These are phyloP conservation scores for Umbelopsis sp. DNA, from an alignment of 192 early-diverging fungal genomes.

Conservation along the genomic window DNA sequence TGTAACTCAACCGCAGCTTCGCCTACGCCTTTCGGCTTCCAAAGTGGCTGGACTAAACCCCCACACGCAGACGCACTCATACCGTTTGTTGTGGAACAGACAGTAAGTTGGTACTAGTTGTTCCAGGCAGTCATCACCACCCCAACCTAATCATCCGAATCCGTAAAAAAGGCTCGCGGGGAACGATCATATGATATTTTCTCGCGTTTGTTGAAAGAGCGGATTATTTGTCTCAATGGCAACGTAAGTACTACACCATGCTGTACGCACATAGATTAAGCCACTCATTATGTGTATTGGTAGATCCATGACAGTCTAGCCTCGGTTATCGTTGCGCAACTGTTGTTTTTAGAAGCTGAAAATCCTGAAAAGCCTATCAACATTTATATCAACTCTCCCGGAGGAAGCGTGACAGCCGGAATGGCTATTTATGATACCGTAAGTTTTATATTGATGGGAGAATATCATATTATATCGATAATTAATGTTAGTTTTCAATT, in stretches of 20 bases:
- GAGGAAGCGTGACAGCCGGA: constrained; percentile 93
- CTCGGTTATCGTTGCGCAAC: constrained; percentile 90
- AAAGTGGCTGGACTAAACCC: constrained; percentile 28
- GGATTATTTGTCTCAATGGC: constrained; percentile 96
- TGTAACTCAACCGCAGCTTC: background rate
- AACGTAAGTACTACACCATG: constrained; percentile 47
- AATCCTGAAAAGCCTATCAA: constrained; percentile 92
- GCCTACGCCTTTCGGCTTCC: constrained; percentile 6
- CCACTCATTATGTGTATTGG: background rate
- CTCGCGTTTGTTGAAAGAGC: constrained; percentile 93
- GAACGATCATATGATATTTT: constrained; percentile 98
- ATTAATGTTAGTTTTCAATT: background rate
- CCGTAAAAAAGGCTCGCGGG: constrained; percentile 61
- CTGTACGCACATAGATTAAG: background rate
- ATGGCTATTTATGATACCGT: constrained; percentile 93
- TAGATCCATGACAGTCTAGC: constrained; percentile 82
- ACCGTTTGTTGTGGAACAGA: constrained; percentile 67
- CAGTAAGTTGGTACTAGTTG: constrained; percentile 40
- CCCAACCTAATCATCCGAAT: background rate
- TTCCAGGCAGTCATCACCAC: background rate
- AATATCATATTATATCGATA: background rate
- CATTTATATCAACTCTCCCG: constrained; percentile 98
- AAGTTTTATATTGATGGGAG: constrained; percentile 16
- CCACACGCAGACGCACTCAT: constrained; percentile 47
- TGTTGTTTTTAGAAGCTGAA: constrained; percentile 94